Evolutionary conservation across 495 filamentous ascomycete genomes (phyloP), one percentile per base, ranked within the genome.

Genomic region (Pyrenopolyporus hunteri): DNA sequence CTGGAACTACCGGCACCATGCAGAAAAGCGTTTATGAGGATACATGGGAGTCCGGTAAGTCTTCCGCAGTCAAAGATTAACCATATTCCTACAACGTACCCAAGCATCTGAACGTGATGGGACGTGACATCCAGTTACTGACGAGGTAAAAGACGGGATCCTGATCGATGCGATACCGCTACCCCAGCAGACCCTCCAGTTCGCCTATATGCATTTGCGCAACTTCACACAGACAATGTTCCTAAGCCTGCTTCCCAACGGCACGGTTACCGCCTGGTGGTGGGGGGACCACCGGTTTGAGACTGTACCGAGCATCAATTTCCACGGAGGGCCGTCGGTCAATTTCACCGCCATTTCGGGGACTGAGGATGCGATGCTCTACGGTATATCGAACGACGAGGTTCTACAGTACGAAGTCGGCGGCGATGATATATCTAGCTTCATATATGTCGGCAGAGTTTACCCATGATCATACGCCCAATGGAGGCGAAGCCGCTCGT

Each of bases 301-400:
- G 6, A 3, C 20, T 0, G 56, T 67, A 13, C 59, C 43, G 13
- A 48, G 29, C n/a, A 11, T 68, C 19, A 25, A 57, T 2, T 68
- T 68, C 47, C 8, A 35, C 35, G 44, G 40, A 1, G 65, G 65
- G 0, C 65, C 65, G 17, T 9, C 16, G 6, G 43, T 60, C 5
- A 57, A 64, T 4, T 68, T 68, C n/a, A 47, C 59, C 3, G 55
- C 60, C 1, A 64, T 68, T 13, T 33, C 59, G 7, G 28, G 40
- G 4, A 31, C 17, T 4, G 50, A 60, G 29, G 65, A 68, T 2
- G 22, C 39, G 3, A 57, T 60, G 55, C 39, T 68, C 14, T 68
- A 68, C 17, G 65, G 55, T 2, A 47, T 68, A 1, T 52, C 55
- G 0, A 20, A 39, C 6, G 60, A 64, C 14, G 44, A 60, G 43